phyloP scores from a whole-genome alignment of 257 asterid species.

The Capsicum chinense region DNA sequence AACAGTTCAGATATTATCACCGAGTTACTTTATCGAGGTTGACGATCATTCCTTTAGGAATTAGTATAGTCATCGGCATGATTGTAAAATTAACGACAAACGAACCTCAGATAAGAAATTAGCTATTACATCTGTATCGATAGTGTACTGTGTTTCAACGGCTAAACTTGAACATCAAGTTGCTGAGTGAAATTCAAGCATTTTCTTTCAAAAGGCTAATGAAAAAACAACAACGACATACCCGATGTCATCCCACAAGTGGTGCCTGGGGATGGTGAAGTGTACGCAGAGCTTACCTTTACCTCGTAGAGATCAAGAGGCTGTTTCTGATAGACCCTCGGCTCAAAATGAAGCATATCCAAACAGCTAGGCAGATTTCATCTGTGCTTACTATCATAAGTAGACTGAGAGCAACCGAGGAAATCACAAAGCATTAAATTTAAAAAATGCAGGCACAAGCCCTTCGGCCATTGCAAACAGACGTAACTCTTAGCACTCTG shows the following conservation, averaged over 20 bases:
- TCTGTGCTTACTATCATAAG: neutral
- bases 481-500: neutral
- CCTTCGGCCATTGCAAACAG: neutral
- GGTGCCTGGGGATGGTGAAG: neutral
- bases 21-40: neutral
- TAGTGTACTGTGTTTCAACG: neutral
- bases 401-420: neutral
- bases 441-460: neutral
- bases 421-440: neutral
- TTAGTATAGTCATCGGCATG: conserved; percentile 7
- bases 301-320: neutral
- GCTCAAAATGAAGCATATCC: neutral
- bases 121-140: neutral
- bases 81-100: conserved; percentile 22
- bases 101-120: neutral
- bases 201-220: neutral
- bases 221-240: neutral
- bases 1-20: conserved; percentile 8
- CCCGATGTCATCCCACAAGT: neutral
- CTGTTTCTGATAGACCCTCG: neutral
- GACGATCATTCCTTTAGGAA: neutral
- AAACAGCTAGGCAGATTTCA: neutral
- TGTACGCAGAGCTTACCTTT: neutral
- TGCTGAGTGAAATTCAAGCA: conserved; percentile 5
- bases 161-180: conserved; percentile 1